These are phyloP conservation scores for Fomes fomentarius DNA, from an alignment of 1,284 basidiomycete genomes.

Conservation along the genomic window DNA sequence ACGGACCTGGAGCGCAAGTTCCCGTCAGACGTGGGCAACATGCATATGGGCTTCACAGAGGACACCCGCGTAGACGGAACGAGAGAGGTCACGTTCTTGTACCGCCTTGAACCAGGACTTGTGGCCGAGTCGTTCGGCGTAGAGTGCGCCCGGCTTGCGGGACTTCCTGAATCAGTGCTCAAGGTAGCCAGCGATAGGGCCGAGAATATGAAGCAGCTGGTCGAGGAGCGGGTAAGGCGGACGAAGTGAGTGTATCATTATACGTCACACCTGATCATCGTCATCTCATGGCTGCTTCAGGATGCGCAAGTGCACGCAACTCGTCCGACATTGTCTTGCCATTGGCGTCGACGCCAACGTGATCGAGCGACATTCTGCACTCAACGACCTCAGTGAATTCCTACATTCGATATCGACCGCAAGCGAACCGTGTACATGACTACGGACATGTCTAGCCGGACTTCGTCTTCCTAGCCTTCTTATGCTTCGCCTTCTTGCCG, in stretches of 20 bases:
- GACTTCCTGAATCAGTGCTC: conserved; percentile 72
- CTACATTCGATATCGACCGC: conserved; percentile 12
- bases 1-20: conserved; percentile 57
- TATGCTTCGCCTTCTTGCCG: conserved; percentile 51
- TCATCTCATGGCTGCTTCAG: conserved; percentile 12
- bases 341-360: background rate
- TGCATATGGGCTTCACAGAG: conserved; percentile 86
- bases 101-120: conserved; percentile 72
- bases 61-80: conserved; percentile 69
- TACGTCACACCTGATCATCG: background rate
- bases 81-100: conserved; percentile 85
- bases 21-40: conserved; percentile 65
- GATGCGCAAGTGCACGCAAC: conserved; percentile 23
- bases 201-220: conserved; percentile 54
- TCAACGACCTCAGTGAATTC: conserved; percentile 19
- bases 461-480: conserved; percentile 51
- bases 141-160: conserved; percentile 88
- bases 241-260: conserved; percentile 46
- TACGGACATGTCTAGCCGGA: conserved; percentile 9
- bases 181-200: conserved; percentile 60
- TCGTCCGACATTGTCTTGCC: conserved; percentile 20
- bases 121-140: conserved; percentile 87
- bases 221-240: conserved; percentile 51
- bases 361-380: conserved; percentile 8
- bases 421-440: conserved; percentile 11